A percentile compares a stretch with the other conserved stretches of the same genome.
Evolutionary conservation across 306 rosid genomes (phyloP).

Genomic region (Ormosia semicastrata): DNA sequence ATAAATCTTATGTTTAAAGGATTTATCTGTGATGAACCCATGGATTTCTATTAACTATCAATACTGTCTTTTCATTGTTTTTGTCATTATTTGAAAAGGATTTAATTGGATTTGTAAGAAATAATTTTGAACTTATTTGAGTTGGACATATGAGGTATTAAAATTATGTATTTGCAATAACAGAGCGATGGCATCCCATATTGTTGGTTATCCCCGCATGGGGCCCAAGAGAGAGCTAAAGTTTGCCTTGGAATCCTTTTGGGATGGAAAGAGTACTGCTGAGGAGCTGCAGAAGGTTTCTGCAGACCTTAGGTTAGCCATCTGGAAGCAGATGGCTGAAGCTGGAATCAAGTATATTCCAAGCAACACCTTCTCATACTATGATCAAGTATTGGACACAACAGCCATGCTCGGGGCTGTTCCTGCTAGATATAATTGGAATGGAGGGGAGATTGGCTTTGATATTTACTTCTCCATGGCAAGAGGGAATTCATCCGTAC

Average conservation of each 20-base stretch:
- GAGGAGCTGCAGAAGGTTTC: slow-evolving; percentile 63
- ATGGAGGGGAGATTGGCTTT: slow-evolving; percentile 67
- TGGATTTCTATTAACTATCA: not conserved
- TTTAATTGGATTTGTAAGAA: not conserved
- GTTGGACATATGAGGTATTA: not conserved
- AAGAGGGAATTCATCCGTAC: slow-evolving; percentile 72
- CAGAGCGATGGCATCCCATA: slow-evolving; percentile 80
- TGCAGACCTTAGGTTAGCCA: slow-evolving; percentile 58
- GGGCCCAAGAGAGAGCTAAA: slow-evolving; percentile 74
- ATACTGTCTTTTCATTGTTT: not conserved
- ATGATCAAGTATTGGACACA: slow-evolving; percentile 83
- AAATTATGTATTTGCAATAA: slow-evolving; percentile 10
- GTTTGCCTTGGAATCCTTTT: slow-evolving; percentile 70
- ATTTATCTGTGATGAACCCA: not conserved
- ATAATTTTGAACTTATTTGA: not conserved
- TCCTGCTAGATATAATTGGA: slow-evolving; percentile 77
- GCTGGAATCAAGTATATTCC: slow-evolving; percentile 75
- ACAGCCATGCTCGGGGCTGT: slow-evolving; percentile 90
- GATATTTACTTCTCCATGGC: slow-evolving; percentile 87
- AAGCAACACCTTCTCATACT: slow-evolving; percentile 82
- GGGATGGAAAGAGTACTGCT: slow-evolving; percentile 79
- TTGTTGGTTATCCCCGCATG: slow-evolving; percentile 88
- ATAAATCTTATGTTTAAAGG: not conserved
- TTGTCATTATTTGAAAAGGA: not conserved
- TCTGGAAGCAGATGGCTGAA: slow-evolving; percentile 82